Evolutionary conservation across 2,329 filamentous ascomycete species (phyloP), one percentile per base, ranked within the genome.

Genomic region (Acrocalymma vagum): DNA sequence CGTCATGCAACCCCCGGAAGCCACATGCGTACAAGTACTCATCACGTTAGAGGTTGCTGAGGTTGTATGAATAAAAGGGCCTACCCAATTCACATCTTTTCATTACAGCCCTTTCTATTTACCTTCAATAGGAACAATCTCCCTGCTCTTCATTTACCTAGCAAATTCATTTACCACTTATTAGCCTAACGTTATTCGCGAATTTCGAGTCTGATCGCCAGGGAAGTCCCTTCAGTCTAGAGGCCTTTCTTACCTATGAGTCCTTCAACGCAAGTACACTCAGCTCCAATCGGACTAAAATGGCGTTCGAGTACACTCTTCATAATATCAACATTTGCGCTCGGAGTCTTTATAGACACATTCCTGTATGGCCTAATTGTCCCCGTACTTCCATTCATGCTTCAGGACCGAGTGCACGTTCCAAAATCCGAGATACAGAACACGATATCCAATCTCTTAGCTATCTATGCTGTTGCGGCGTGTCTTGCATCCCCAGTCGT

Each of bases 321-420:
- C 68, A 83, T 85, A 49, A 61, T 83, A 25, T 63, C 73, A 6
- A 84, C 81, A 3, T 79, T 85, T 9, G 76, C 72, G 3, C 64
- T 80, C 14, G 79, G 77, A 28, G 72, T 81, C 2, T 83, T 82
- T 54, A 80, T 78, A 0, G 81, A 84, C 55, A 65, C 84, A 9
- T 84, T 84, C 58, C 72, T 84, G 2, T 84, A 84, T 55, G 79
- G 78, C 1, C 68, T 84, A 3, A 71, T 84, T 11, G 80, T 84
- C 0, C 81, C 82, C 0, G 75, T 83, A 7, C 64, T 84, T 1
- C 81, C 81, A 0, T 84, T 79, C 48, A 74, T 84, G 67, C 74
- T 84, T 2, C 59, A 72, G 30, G 73, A 79, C 38, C 73, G 80
- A 5, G 64, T 84, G 14, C 54, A 71, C 2, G 47, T 82, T 6